A percentile compares a stretch with the other conserved stretches of the same genome.
phyloP scores from a whole-genome alignment of 306 rosid species.

The Quercus rubra region DNA sequence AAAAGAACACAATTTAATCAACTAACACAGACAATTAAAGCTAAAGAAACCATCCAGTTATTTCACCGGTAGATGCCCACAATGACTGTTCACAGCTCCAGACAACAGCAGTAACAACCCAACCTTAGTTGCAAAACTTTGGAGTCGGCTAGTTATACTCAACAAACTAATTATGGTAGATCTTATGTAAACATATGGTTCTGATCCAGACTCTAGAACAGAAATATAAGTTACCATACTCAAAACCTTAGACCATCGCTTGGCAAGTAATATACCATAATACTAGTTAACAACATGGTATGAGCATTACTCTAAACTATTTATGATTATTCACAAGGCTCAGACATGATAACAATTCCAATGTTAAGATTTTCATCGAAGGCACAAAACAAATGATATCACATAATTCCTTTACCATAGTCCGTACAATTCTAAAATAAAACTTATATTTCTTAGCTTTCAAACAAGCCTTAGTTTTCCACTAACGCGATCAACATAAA shows the following conservation, averaged over 20 bases:
- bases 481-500: background rate
- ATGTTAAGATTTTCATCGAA: background rate
- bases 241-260: background rate
- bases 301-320: background rate
- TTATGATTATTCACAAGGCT: background rate
- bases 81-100: background rate
- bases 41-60: background rate
- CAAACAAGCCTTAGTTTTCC: background rate
- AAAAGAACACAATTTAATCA: background rate
- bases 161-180: no score
- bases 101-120: background rate
- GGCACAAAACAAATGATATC: background rate
- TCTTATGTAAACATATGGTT: no score
- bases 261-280: background rate
- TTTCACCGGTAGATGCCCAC: background rate
- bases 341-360: background rate
- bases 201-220: background rate
- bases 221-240: background rate
- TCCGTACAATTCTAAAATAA: background rate
- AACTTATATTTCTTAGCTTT: background rate
- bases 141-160: no score
- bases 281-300: background rate
- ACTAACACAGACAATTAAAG: constrained; percentile 14
- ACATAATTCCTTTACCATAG: background rate
- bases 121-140: background rate